These are phyloP conservation scores for Colletotrichum eremochloae DNA, from an alignment of 2,329 filamentous ascomycete species.

Conservation along the genomic window DNA sequence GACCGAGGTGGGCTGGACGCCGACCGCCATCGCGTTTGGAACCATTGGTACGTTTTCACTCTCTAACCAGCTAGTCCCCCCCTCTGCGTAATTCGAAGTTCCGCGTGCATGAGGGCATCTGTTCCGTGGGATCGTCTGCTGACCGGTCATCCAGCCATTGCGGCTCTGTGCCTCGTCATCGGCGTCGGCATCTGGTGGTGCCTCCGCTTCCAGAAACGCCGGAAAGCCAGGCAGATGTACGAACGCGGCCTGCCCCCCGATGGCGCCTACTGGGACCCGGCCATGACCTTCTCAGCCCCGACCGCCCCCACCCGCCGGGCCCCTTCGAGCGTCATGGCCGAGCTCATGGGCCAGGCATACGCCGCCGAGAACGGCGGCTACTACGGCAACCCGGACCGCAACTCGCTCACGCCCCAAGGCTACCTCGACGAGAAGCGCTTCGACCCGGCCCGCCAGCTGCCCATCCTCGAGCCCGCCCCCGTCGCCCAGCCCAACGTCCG, in stretches of 20 bases:
- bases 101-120: too few relatives aligned
- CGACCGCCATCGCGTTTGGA: slow-evolving; percentile 39
- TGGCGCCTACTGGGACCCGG: slow-evolving; percentile 24
- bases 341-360: slow-evolving; percentile 44
- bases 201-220: slow-evolving; percentile 30
- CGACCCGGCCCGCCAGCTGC: slow-evolving; percentile 36
- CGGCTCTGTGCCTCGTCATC: slow-evolving; percentile 30
- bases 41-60: slow-evolving; percentile 27
- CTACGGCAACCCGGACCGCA: slow-evolving; percentile 2
- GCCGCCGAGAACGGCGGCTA: slow-evolving; percentile 43
- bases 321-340: slow-evolving; percentile 43
- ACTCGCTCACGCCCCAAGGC: slow-evolving; percentile 33
- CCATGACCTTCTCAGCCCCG: slow-evolving; percentile 26
- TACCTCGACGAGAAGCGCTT: slow-evolving; percentile 43
- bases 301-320: slow-evolving; percentile 20
- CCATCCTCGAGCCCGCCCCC: slow-evolving; percentile 37
- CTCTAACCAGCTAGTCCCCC: rapidly evolving
- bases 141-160: slow-evolving; percentile 29
- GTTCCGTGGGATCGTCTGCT: not conserved
- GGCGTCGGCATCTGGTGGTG: slow-evolving; percentile 40
- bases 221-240: slow-evolving; percentile 16
- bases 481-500: slow-evolving; percentile 43
- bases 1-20: slow-evolving; percentile 32
- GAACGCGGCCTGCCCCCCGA: slow-evolving; percentile 13
- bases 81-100: not conserved